Evolutionary conservation across 2,329 filamentous ascomycete genomes (phyloP), one percentile per base, ranked within the genome.

Genomic region (Aureobasidium namibiae): DNA sequence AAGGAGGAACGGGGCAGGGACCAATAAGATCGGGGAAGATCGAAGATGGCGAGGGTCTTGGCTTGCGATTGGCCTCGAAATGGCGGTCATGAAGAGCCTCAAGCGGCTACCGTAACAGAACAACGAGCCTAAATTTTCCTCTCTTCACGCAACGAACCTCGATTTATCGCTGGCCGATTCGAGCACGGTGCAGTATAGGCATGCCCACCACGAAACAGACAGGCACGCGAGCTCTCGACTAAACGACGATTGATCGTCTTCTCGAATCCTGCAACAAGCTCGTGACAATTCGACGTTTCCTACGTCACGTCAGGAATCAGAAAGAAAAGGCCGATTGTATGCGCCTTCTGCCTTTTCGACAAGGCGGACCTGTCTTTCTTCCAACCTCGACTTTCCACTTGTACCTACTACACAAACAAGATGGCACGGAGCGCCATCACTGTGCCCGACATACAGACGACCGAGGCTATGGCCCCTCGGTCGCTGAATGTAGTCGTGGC

Each of bases 401-500:
- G 23, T 45, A 34, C 48, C 34, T 29, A 29, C 29, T 16, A 21
- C 23, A 3, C 31, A 23, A 29, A 21, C 33, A 57, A 18, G 42
- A 57, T 57, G 54, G 54, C 54, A 36, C 54, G 23, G 31, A 57
- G 54, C 54, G 41, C 44, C 45, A 61, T 61, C 10, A 42, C 42
- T 21, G 45, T 61, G 44, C 59, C 59, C 21, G 59, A 61, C 13
- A 61, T 61, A 39, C 36, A 56, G 18, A 57, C 38, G 24, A 23
- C 33, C 18, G 42, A 53, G 13, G 52, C 34, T 18, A 48, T 54
- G 36, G 21, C 59, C 11, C 44, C 57, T 14, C 62, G 60, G 6
- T 56, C 67, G 56, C 66, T 71, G 54, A 69, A 72, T 42, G 65
- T 73, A 18, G 57, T 72, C 39, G 70, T 72, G 59, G 69, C 67